These are phyloP conservation scores for Epicoccum nigrum DNA, from an alignment of 2,329 filamentous ascomycete genomes.

Conservation along the genomic window DNA sequence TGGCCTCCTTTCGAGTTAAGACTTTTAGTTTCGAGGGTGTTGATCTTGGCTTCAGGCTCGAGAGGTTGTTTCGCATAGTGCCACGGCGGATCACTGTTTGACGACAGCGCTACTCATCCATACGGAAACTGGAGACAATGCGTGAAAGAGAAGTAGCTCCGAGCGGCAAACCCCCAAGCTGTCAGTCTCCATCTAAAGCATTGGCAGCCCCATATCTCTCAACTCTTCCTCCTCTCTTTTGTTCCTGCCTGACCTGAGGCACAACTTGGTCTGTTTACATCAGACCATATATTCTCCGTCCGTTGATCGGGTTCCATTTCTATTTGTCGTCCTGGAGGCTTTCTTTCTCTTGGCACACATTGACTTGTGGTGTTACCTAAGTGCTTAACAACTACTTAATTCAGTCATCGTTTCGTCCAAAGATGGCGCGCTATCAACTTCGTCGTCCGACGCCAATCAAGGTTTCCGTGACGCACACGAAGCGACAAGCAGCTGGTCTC, in stretches of 20 bases:
- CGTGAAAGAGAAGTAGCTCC: constrained; percentile 27
- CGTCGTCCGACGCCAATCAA: constrained; percentile 37
- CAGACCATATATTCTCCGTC: constrained; percentile 30
- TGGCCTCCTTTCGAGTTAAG: constrained; percentile 26
- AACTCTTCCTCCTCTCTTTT: constrained; percentile 23
- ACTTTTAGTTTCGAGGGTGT: constrained; percentile 24
- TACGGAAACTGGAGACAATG: constrained; percentile 32
- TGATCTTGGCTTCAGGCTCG: constrained; percentile 25
- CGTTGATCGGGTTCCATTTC: constrained; percentile 40
- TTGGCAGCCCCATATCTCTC: constrained; percentile 34
- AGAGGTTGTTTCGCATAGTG: constrained; percentile 23
- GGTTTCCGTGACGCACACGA: constrained; percentile 21
- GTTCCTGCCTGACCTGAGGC: constrained; percentile 25
- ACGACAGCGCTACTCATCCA: constrained; percentile 21
- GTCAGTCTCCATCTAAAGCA: constrained; percentile 37
- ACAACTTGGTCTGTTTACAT: constrained; percentile 21
- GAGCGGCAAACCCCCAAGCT: constrained; percentile 23
- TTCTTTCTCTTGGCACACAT: constrained; percentile 11
- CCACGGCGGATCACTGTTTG: constrained; percentile 15
- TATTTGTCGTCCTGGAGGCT: constrained; percentile 40
- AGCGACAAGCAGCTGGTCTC: constrained; percentile 28
- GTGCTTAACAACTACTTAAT: constrained; percentile 19
- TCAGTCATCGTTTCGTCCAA: constrained; percentile 6
- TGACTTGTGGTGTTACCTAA: constrained; percentile 6
- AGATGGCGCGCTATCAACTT: constrained; percentile 38